A percentile compares a stretch with the other conserved stretches of the same genome.
Conservation (phyloP, 2,329 filamentous ascomycete genomes). For the Arthrobotrys musiformis region DNA sequence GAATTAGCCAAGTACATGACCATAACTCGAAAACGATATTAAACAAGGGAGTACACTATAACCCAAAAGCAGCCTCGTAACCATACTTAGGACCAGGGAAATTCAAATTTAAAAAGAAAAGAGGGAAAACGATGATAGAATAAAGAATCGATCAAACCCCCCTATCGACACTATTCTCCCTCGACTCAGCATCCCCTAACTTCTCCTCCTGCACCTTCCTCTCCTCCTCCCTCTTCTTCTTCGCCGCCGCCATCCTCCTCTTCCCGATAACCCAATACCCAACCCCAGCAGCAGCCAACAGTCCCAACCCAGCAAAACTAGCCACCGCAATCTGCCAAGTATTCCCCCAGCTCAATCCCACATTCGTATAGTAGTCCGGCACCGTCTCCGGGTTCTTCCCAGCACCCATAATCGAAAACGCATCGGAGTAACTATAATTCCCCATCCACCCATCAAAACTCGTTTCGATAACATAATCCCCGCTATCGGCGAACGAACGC, state of each 20-base stretch:
- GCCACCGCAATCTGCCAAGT: background rate
- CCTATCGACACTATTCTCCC: background rate
- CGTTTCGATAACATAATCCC: background rate
- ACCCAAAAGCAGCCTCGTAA: too few relatives aligned
- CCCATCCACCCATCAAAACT: background rate
- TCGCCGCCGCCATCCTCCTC: background rate
- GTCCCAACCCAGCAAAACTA: background rate
- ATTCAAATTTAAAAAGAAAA: too few relatives aligned
- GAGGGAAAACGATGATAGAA: too few relatives aligned
- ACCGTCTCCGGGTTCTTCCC: background rate
- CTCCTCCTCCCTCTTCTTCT: constrained; percentile 3
- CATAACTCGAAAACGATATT: too few relatives aligned
- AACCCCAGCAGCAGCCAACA: background rate
- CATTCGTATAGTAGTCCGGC: background rate
- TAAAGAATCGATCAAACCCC: background rate
- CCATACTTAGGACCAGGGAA: too few relatives aligned
- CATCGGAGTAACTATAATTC: constrained; percentile 12
- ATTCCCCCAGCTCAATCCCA: background rate
- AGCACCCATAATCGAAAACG: constrained; percentile 3
- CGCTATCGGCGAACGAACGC: background rate
- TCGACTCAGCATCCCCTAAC: background rate
- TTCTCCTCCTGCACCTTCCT: background rate
- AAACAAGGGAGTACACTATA: too few relatives aligned
- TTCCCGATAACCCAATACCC: background rate
- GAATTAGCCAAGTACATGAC: too few relatives aligned